phyloP scores from a whole-genome alignment of 345 rosid genomes.

The Syzygium aqueum region DNA sequence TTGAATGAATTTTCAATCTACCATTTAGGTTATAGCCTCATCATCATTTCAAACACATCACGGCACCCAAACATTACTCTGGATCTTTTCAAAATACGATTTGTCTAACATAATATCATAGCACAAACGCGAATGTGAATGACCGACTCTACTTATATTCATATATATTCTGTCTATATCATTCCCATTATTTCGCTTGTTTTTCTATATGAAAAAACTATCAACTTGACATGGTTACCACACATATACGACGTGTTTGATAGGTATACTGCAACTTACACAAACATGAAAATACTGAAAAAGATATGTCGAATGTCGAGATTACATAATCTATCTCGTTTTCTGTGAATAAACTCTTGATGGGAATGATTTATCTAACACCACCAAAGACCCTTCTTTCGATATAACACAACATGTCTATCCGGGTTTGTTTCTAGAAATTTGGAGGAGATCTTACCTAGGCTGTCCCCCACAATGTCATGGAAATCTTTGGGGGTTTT shows the following conservation, averaged over 20 bases:
- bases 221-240: neutral
- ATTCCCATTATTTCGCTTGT: neutral
- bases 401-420: neutral
- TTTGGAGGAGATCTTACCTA: neutral
- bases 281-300: neutral
- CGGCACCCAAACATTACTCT: neutral
- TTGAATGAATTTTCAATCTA: neutral
- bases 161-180: neutral
- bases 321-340: neutral
- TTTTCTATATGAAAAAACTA: neutral
- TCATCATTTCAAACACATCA: neutral
- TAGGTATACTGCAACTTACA: neutral
- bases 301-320: neutral
- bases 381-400: neutral
- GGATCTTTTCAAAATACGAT: neutral
- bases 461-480: neutral
- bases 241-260: neutral
- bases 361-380: neutral
- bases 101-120: neutral
- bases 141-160: neutral
- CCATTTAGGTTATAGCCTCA: neutral
- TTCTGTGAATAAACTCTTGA: neutral
- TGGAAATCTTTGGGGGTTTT: neutral
- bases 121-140: neutral
- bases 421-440: neutral